Base-by-base conservation (phyloP, 192 early-diverging fungal genomes). In the Funneliformis geosporum region DNA sequence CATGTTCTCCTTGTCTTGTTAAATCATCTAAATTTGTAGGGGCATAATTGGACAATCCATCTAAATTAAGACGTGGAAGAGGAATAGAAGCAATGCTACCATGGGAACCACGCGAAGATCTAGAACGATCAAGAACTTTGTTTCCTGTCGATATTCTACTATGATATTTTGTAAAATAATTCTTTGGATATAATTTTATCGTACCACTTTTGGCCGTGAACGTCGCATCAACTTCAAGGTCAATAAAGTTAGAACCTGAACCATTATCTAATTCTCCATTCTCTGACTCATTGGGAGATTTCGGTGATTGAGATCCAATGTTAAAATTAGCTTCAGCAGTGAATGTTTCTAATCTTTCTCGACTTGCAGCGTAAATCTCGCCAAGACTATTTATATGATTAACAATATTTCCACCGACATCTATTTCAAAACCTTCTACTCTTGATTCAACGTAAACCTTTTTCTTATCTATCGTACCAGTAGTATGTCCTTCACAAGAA, bases 341-440 rank as follows among this genome's bases (percentile, higher is more conserved):
- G 70, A 92, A 82, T 1, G 83, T 80, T 46, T 84, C 87, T 25
- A 93, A 89, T 39, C 87, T 82, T 62, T 83, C 86, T 83, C 86
- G 87, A 61, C 91, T 91, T 43, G 81, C 84, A 40, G 86, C 85
- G 78, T 92, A 93, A 23, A 95, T 90, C 18, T 85, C 88, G 16
- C 80, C 84, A 9, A 95, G 84, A 14, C 82, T 85, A 80, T 90
- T 92, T 69, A 93, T 82, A 82, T 93, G 88, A 18, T 89, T 88
- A 0, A 91, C 85, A 73, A 95, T 87, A 14, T 82, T 84, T 12
- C 91, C 88, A 72, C 93, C 92, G 43, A 95, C 80, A 47, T 94
- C 90, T 10, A 95, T 75, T 64, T 92, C 89, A 79, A 95, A 95
- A 5, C 94, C 94, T 55, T 87, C 84, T 4, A 94, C 90, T 5